Evolutionary conservation across 441 rosid species (phyloP).

Genomic region (Flueggea neowawraea): DNA sequence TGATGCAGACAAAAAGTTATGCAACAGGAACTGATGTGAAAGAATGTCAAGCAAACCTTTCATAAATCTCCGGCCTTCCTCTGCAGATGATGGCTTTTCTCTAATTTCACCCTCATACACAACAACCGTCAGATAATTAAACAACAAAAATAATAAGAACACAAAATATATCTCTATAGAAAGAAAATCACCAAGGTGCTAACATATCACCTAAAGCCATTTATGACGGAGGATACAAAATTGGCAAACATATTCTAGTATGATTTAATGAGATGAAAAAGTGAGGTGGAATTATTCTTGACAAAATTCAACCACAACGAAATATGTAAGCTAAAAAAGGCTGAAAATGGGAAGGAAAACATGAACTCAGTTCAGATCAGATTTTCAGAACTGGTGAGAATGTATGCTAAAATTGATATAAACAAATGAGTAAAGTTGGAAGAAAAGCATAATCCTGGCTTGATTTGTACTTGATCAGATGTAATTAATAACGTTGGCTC

Average conservation of each 20-base stretch:
- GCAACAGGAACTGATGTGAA: constrained; percentile 5
- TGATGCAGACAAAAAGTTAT: constrained; percentile 9
- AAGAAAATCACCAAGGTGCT: constrained; percentile 8
- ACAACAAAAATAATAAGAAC: constrained; percentile 25
- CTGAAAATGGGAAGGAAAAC: background rate
- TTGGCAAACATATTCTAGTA: too few relatives aligned
- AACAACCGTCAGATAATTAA: constrained; percentile 69
- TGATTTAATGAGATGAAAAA: background rate
- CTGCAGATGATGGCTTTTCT: constrained; percentile 84
- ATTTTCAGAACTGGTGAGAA: background rate
- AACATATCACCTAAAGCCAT: constrained; percentile 40
- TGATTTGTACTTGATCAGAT: constrained; percentile 75
- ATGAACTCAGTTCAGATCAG: background rate
- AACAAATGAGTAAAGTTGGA: constrained; percentile 8
- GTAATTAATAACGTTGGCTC: constrained; percentile 64
- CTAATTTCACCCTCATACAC: constrained; percentile 73
- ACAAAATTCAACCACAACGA: background rate
- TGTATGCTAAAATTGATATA: constrained; percentile 2
- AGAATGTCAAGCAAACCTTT: constrained; percentile 46
- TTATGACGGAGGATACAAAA: constrained; percentile 42
- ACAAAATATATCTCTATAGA: constrained; percentile 3
- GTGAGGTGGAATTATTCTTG: background rate
- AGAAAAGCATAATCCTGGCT: constrained; percentile 9
- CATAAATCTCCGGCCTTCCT: constrained; percentile 77
- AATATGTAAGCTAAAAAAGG: too few relatives aligned